Evolutionary conservation across 2,329 filamentous ascomycete genomes (phyloP).

Genomic region (Zopfia rhizophila): DNA sequence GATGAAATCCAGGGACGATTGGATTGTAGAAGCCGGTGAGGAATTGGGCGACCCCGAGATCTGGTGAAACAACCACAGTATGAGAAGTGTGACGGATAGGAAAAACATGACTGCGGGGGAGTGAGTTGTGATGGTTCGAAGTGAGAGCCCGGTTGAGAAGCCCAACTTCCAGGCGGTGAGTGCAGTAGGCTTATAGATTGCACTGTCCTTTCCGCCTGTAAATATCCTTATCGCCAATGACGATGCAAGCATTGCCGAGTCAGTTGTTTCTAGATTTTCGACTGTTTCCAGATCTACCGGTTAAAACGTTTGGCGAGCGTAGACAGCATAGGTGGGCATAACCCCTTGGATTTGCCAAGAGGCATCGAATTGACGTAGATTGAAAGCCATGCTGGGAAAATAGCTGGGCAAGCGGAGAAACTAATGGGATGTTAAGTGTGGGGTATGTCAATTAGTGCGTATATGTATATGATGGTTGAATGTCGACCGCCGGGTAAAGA

Average conservation of each 20-base stretch:
- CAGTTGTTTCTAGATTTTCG: background rate
- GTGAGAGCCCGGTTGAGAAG: background rate
- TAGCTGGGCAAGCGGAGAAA: slow-evolving; percentile 15
- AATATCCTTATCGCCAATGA: background rate
- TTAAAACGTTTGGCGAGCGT: slow-evolving; percentile 25
- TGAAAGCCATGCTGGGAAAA: slow-evolving; percentile 9
- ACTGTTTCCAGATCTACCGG: slow-evolving; percentile 26
- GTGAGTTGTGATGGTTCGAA: slow-evolving; percentile 1
- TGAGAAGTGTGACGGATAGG: background rate
- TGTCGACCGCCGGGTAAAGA: slow-evolving; percentile 28
- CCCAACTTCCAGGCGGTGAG: background rate
- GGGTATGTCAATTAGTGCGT: slow-evolving; percentile 16
- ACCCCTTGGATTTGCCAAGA: slow-evolving; percentile 25
- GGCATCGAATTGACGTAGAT: slow-evolving; percentile 25
- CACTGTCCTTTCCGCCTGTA: slow-evolving; percentile 4
- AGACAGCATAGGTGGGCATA: slow-evolving; percentile 18
- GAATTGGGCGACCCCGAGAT: slow-evolving; percentile 10
- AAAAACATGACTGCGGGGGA: slow-evolving; percentile 23
- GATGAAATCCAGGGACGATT: slow-evolving; percentile 62
- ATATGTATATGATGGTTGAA: slow-evolving; percentile 2
- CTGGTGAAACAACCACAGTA: slow-evolving; percentile 10
- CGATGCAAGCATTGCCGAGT: slow-evolving; percentile 1
- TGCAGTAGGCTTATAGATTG: slow-evolving; percentile 27
- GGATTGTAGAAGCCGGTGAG: slow-evolving; percentile 51
- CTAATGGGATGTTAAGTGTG: slow-evolving; percentile 12